These are phyloP conservation scores for Rhizopogon vinicolor DNA, from an alignment of 768 basidiomycete genomes.

Conservation along the genomic window DNA sequence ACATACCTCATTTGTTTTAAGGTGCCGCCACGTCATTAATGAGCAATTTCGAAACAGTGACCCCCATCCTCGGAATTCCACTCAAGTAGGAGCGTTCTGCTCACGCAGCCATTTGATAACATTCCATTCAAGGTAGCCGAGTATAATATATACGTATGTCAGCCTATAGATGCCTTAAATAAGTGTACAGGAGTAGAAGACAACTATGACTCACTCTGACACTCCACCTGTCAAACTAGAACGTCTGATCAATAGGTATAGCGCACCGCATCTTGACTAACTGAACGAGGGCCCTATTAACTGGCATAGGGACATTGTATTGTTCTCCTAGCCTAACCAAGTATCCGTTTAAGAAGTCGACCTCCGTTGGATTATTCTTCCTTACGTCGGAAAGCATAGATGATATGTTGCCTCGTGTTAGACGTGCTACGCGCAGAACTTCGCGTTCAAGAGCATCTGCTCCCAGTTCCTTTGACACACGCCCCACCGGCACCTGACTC, in stretches of 20 bases:
- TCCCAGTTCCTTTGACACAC: conserved; percentile 44
- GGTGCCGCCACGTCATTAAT: not conserved
- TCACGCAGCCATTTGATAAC: too few species aligned
- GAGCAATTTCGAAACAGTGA: not conserved
- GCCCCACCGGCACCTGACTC: conserved; percentile 25
- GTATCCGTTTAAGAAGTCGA: conserved; percentile 83
- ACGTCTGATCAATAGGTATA: conserved; percentile 49
- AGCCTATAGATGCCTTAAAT: not conserved
- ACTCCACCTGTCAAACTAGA: conserved; percentile 7
- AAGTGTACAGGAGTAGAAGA: not conserved
- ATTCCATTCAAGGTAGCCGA: not conserved
- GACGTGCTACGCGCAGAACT: conserved; percentile 50
- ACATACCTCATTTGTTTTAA: not conserved
- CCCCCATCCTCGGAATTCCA: not conserved
- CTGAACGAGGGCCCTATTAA: conserved; percentile 48
- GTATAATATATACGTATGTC: not conserved
- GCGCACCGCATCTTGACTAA: conserved; percentile 55
- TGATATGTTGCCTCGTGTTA: conserved; percentile 67
- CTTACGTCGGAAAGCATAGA: conserved; percentile 77
- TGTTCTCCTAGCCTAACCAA: conserved; percentile 56
- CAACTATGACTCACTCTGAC: not conserved
- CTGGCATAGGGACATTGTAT: conserved; percentile 54
- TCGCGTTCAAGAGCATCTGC: conserved; percentile 45
- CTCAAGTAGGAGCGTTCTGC: not conserved
- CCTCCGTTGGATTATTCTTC: conserved; percentile 62